Base-by-base conservation (phyloP, 2,329 filamentous ascomycete genomes). In the Fusarium liriodendri region DNA sequence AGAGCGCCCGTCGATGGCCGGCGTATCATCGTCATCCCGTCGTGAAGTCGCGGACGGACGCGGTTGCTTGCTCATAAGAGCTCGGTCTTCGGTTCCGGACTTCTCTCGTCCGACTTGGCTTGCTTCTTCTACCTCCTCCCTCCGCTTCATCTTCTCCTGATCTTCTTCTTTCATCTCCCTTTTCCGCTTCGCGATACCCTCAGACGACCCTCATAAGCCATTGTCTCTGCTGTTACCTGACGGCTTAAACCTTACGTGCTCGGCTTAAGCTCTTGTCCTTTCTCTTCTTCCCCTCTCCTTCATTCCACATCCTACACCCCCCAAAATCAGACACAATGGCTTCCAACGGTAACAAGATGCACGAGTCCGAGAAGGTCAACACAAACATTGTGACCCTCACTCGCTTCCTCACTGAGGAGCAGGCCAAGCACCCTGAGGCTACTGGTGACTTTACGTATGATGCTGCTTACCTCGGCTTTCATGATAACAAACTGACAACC, bases 361-460 rank as follows among this genome's bases (percentile, higher is more conserved):
- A 85, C 73, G 87, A 90, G 77, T 87, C 88, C 77, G 95, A 97
- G 86, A 92, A 93, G 83, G 92, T 99, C 87, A 98, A 98, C 88
- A 97, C 94, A 72, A 91, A 98, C 84, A 98, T 99, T 81, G 89
- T 98, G 82, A 98, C 97, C 64, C 91, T 99, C 78, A 98, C 97
- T 47, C 91, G 97, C 72, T 98, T 97, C 88, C 89, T 99, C 79
- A 98, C 95, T 33, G 97, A 99, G 87, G 95, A 98, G 87, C 97
- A 99, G 84, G 85, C 89, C 72, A 98, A 98, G 85, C 92, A 97
- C 86, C 93, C 93, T 82, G 95, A 98, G 83, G 97, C 97, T 63
- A 98, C 95, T 16, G 97, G 97, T 87, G 97, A 99, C 86, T 99
- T 99, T 86, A 99, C 97, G 95, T 98, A 89, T 71, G 76, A 47